These are phyloP conservation scores for Conidiobolus incongruus DNA, from an alignment of 371 early-diverging fungal species.

Conservation along the genomic window DNA sequence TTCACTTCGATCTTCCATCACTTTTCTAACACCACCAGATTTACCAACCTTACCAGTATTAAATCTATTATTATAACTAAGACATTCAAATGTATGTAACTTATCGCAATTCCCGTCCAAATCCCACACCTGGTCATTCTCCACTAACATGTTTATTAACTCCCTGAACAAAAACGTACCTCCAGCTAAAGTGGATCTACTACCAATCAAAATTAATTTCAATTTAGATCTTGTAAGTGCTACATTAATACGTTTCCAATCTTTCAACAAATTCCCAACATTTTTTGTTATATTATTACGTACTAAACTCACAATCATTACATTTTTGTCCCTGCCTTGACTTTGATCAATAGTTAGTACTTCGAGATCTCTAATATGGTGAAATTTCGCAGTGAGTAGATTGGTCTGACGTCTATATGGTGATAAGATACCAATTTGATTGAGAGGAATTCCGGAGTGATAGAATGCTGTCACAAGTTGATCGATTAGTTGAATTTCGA, in stretches of 20 bases:
- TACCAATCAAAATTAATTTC: constrained; percentile 87
- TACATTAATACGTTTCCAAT: constrained; percentile 93
- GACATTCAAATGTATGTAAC: too few species aligned
- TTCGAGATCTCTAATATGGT: constrained; percentile 16
- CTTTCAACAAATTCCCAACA: constrained; percentile 19
- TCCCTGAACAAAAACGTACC: too few species aligned
- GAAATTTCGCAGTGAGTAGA: neutral
- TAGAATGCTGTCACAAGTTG: constrained; percentile 10
- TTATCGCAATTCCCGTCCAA: too few species aligned
- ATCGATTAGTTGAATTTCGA: constrained; percentile 38
- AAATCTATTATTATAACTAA: too few species aligned
- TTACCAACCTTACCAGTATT: too few species aligned
- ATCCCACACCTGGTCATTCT: too few species aligned
- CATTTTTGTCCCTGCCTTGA: constrained; percentile 85
- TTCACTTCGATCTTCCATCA: too few species aligned
- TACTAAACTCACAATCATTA: constrained; percentile 23
- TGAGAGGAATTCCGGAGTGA: neutral
- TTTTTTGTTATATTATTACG: neutral
- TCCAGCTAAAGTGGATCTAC: too few species aligned
- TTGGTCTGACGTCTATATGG: neutral
- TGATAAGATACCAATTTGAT: neutral
- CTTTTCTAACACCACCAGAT: too few species aligned
- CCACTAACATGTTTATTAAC: too few species aligned
- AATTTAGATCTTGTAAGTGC: constrained; percentile 85
- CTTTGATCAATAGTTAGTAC: constrained; percentile 72